Conservation (phyloP, 345 rosid species). For the Zanthoxylum bungeanum region DNA sequence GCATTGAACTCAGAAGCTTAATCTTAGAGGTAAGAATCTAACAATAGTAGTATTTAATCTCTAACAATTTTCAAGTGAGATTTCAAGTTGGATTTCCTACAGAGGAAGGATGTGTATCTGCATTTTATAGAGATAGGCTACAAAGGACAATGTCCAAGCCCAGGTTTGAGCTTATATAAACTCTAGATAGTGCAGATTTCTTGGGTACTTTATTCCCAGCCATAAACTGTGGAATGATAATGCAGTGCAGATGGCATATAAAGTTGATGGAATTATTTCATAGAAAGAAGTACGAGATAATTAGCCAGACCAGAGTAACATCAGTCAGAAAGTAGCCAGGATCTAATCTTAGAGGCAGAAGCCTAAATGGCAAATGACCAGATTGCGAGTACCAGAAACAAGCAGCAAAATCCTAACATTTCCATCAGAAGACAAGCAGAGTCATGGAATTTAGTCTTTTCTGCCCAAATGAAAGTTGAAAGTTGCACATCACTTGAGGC, state of each 20-base stretch:
- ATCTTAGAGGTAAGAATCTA: neutral
- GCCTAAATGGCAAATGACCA: neutral
- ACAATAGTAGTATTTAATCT: neutral
- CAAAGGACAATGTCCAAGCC: neutral
- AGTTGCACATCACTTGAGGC: neutral
- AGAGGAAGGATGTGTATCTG: neutral
- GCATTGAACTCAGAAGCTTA: neutral
- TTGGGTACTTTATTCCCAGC: neutral
- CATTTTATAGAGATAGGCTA: neutral
- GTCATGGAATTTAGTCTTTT: neutral
- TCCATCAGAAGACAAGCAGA: neutral
- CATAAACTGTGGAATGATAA: neutral
- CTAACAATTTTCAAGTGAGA: neutral
- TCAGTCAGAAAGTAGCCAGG: neutral
- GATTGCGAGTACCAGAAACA: neutral
- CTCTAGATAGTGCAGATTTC: neutral
- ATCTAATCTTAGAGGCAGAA: neutral
- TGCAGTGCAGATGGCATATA: neutral
- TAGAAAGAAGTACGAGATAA: neutral
- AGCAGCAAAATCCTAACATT: slow-evolving; percentile 2
- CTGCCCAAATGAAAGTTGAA: neutral
- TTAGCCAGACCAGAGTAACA: neutral
- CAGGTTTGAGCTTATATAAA: too few relatives aligned
- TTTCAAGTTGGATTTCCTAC: neutral
- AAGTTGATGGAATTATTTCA: neutral